Conservation (phyloP, 257 asterid species). For the Solanum paucissectum region DNA sequence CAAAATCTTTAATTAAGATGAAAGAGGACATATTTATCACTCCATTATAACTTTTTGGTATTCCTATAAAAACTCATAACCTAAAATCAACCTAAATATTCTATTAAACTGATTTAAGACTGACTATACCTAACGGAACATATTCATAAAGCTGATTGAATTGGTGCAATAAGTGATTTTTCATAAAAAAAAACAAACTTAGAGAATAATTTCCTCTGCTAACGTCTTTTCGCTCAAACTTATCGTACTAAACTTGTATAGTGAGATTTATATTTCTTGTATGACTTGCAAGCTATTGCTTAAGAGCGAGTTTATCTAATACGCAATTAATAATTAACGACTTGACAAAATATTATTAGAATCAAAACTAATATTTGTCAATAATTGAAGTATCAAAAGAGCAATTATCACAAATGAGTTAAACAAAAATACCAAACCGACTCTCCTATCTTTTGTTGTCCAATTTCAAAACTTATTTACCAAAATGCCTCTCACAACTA, state of each 20-base stretch:
- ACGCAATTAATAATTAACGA: fast-evolving
- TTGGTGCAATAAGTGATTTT: too few species aligned
- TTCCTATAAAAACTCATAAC: neutral
- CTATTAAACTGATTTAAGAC: too few species aligned
- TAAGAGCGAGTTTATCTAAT: neutral
- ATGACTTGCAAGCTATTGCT: neutral
- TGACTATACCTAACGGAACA: too few species aligned
- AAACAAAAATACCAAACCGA: neutral
- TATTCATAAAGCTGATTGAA: neutral
- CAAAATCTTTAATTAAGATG: too few species aligned
- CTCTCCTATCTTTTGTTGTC: neutral
- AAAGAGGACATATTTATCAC: too few species aligned
- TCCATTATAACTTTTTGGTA: too few species aligned
- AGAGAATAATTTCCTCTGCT: neutral
- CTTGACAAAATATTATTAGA: neutral
- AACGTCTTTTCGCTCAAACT: neutral
- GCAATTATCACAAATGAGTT: neutral
- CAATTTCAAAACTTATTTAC: neutral
- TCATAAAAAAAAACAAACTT: too few species aligned
- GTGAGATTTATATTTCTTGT: too few species aligned
- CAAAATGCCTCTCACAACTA: neutral
- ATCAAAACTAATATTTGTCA: too few species aligned
- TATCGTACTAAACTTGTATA: neutral
- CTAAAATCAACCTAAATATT: too few species aligned
- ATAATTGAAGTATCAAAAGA: neutral